Conservation (phyloP, 176 grass and related monocot genomes). For the Dactylis glomerata region DNA sequence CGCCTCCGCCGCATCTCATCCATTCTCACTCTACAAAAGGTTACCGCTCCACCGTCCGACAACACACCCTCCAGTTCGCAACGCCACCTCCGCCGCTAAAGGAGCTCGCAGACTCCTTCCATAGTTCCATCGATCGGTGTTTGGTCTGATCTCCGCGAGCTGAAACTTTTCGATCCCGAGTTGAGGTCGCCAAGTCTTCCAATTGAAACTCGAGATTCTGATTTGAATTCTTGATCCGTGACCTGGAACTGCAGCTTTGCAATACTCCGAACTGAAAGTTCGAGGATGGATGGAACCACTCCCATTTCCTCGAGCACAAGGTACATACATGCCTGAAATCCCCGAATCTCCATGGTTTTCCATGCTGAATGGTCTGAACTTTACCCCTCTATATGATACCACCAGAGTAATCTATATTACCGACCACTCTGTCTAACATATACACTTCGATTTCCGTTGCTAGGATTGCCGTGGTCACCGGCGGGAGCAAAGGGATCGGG, state of each 20-base stretch:
- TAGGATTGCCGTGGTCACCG: conserved; percentile 65
- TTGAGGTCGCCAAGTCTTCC: not conserved
- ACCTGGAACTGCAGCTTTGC: not conserved
- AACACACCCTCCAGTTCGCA: too few relatives aligned
- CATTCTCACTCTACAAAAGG: not conserved
- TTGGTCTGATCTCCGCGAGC: not conserved
- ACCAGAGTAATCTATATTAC: too few relatives aligned
- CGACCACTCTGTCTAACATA: not conserved
- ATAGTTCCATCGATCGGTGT: not conserved
- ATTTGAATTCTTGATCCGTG: not conserved
- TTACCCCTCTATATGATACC: not conserved
- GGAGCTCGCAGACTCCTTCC: not conserved
- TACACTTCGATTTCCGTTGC: not conserved
- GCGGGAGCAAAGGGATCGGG: conserved; percentile 57
- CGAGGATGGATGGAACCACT: conserved; percentile 4
- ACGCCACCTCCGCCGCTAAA: not conserved
- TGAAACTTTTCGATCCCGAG: not conserved
- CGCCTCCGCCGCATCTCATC: not conserved
- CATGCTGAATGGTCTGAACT: not conserved
- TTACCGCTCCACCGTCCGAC: not conserved
- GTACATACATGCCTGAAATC: not conserved
- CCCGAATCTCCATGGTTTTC: not conserved
- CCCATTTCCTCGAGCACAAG: not conserved
- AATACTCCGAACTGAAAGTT: not conserved
- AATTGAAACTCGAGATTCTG: not conserved